Base-by-base conservation (phyloP, 495 filamentous ascomycete genomes). In the Tuber borchii region DNA sequence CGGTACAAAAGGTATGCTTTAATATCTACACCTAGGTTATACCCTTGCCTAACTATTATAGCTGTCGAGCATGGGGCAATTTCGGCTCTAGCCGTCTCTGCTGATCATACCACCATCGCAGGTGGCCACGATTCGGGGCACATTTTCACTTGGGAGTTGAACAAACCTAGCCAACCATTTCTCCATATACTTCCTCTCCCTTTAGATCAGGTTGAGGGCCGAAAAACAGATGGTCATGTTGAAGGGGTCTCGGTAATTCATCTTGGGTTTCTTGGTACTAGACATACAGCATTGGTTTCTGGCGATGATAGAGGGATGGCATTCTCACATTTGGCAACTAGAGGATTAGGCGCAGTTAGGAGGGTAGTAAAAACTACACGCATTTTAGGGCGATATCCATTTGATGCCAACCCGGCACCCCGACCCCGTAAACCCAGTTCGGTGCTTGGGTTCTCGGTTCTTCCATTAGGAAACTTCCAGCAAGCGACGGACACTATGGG, bases 81-180 rank as follows among this genome's bases (percentile, higher is more conserved):
- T 69, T 95, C 93, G 12, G 88, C 95, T 34, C 85, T 99, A 73
- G 93, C 94, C 9, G 89, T 97, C 74, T 97, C 95, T 42, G 95
- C 94, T 69, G 95, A 99, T 81, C 92, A 97, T 84, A 90, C 92
- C 10, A 97, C 93, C 22, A 87, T 98, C 79, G 95, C 93, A 45
- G 91, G 90, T 69, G 95, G 95, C 3, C 95, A 99, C 87, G 90
- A 90, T 19, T 92, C 90, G 77, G 95, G 95, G 20, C 90, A 90
- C 83, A 97, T 99, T 26, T 99, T 97, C 80, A 98, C 95, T 2
- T 99, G 95, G 95, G 95, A 99, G 81, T 90, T 95, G 40, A 88
- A 90, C 31, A 88, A 90, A 69, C 89, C 92, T 39, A 90, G 93
- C 5, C 88, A 90, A 65, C 95, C 94, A 3, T 99, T 99, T 80